These are phyloP conservation scores for Penicillium angulare DNA, from an alignment of 495 filamentous ascomycete genomes.

Conservation along the genomic window DNA sequence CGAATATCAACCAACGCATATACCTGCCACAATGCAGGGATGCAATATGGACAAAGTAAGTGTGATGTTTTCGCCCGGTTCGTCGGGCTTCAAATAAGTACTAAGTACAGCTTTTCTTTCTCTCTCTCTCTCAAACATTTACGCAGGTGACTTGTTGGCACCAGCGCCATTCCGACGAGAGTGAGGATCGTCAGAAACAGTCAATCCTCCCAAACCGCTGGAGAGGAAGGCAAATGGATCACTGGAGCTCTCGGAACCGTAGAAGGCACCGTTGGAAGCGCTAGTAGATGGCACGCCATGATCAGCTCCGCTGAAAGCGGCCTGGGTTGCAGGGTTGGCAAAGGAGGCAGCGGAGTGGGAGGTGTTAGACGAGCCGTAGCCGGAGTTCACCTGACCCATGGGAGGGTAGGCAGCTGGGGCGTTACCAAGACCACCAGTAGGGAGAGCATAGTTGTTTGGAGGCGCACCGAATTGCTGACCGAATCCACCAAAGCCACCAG, in stretches of 20 bases:
- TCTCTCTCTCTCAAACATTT: constrained; percentile 22
- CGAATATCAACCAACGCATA: constrained; percentile 62
- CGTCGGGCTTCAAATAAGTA: constrained; percentile 14
- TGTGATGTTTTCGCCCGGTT: constrained; percentile 22
- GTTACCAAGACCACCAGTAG: constrained; percentile 76
- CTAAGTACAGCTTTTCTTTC: constrained; percentile 20
- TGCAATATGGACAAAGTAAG: constrained; percentile 44
- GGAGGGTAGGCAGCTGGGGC: constrained; percentile 77
- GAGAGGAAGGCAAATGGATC: constrained; percentile 93
- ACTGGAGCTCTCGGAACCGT: constrained; percentile 59
- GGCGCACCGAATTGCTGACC: constrained; percentile 85
- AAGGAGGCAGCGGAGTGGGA: constrained; percentile 85
- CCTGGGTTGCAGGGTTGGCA: constrained; percentile 88
- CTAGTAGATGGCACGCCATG: constrained; percentile 58
- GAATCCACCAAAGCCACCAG: constrained; percentile 75
- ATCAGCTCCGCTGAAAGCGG: constrained; percentile 83
- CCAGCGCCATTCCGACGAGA: constrained; percentile 71
- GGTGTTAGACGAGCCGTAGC: constrained; percentile 60
- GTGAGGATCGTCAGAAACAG: constrained; percentile 74
- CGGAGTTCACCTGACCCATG: constrained; percentile 69
- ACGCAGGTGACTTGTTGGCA: constrained; percentile 50
- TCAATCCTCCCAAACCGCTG: constrained; percentile 72
- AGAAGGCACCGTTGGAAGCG: constrained; percentile 54
- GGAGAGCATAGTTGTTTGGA: constrained; percentile 85
- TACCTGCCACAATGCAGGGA: constrained; percentile 44